Evolutionary conservation across 73 alveolate genomes (phyloP).

Genomic region (Tetrahymena borealis): DNA sequence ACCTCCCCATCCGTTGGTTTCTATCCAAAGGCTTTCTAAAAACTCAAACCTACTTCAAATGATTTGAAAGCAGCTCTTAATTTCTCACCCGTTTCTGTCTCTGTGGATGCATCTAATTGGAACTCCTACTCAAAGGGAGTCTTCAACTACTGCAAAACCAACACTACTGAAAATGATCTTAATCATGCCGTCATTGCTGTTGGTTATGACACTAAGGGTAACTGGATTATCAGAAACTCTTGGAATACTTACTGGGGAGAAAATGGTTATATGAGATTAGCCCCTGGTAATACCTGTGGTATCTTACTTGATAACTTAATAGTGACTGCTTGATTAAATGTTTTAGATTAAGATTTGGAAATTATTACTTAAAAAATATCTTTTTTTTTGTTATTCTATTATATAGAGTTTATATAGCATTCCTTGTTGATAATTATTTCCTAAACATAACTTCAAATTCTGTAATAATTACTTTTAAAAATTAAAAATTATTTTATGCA

Average conservation of each 20-base stretch:
- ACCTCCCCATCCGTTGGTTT: neutral
- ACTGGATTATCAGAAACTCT: conserved; percentile 1
- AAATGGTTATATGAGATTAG: neutral
- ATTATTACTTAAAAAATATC: too few relatives aligned
- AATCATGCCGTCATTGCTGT: conserved; percentile 24
- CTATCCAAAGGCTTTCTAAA: neutral
- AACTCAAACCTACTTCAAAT: neutral
- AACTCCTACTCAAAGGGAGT: neutral
- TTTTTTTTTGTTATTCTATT: too few relatives aligned
- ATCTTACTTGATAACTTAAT: neutral
- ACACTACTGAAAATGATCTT: neutral
- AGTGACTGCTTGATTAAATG: neutral
- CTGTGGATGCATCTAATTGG: conserved; percentile 4
- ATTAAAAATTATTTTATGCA: too few relatives aligned
- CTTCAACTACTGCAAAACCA: neutral
- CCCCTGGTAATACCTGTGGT: conserved; percentile 4
- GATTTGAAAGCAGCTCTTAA: neutral
- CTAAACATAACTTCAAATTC: too few relatives aligned
- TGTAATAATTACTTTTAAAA: too few relatives aligned
- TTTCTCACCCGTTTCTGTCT: neutral
- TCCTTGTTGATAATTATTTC: too few relatives aligned
- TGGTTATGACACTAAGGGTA: neutral
- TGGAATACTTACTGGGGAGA: neutral
- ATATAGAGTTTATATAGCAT: too few relatives aligned
- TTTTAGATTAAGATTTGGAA: too few relatives aligned